Base-by-base conservation (phyloP, 345 rosid species). In the Cardiospermum halicacabum region DNA sequence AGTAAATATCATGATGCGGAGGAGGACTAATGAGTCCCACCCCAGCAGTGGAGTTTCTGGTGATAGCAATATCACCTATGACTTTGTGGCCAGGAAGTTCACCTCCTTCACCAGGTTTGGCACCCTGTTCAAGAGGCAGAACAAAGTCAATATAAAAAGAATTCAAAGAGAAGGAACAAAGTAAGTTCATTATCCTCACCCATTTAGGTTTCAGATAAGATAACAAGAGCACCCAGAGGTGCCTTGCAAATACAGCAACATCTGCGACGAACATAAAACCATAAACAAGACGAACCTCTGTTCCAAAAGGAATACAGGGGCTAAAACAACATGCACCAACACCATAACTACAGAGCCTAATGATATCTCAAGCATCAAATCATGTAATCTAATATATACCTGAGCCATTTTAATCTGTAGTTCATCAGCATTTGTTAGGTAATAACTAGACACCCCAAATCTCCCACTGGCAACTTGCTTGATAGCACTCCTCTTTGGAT, bases 61-160 rank as follows among this genome's bases (percentile, higher is more conserved):
- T 95, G 49, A 89, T 81, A 62, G 99, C 99, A 64, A 95, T 95
- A 74, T 95, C 99, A 63, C 98, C 99, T 37, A 91, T 87, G 53
- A 95, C 99, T 80, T 95, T 95, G 80, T 95, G 97, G 62, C 99
- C 99, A 31, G 99, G 99, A 73, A 95, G 98, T 72, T 95, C 99
- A 55, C 99, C 99, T 64, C 99, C 99, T 88, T 95, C 99, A 66
- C 99, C 99, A 53, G 99, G 99, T 79, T 95, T 95, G 54, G 99
- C 99, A 49, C 99, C 99, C 99, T 95, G 78, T 37, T 69, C 66
- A 51, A 60, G 69, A 65, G 24, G 58, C 48, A 71, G 27, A 65
- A 7, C 30, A 34, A 8, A 60, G 60, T 75, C 49, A 69, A 79
- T 57, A 75, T 11, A 42, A 45, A 40, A 65, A 31, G 31, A 56